Evolutionary conservation across 352 stramenopile genomes (phyloP), one percentile per base, ranked within the genome.

Genomic region (Pythium utonaiense): DNA sequence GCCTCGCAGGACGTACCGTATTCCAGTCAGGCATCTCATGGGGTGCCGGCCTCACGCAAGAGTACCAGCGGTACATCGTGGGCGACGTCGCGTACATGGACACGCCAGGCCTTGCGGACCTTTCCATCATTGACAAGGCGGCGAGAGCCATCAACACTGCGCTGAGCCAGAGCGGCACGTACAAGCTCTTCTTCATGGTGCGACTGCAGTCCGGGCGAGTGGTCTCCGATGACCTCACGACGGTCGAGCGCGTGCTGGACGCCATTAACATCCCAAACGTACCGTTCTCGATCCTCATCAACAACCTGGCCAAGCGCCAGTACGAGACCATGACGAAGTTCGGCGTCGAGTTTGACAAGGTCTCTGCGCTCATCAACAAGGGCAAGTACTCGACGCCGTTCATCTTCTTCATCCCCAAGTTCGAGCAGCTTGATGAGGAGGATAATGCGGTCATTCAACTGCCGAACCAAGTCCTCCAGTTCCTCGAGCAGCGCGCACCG

Each of bases 161-260:
- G 1, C 54, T 71, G 3, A 57, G 36, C 4, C 31, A 67, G 22
- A 41, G 54, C 10, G 65, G 65, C 9, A 60, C 4, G 8, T 69
- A 66, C 60, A 68, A 72, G n/a, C 45, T 69, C 14, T 65, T 72
- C 54, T 72, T 72, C 56, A 62, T 72, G 55, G 52, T 69, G 22
- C 55, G 60, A 10, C 54, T 72, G 9, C 31, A 60, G 31, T 61
- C 60, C 19, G 65, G 60, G 17, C 65, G 60, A 1, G 55, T 68
- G 14, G 47, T 66, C 12, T 49, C 19, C 14, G 55, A 72, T 8
- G 65, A 69, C 28, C 14, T 68, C 14, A 24, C 50, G 9, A 66
- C 65, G 6, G 56, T 71, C 19, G 59, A 71, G 22, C 60, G 50
- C 10, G 64, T 67, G 19, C 36, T 71, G 17, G 24, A 51, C 36